These are phyloP conservation scores for Cetraspora pellucida DNA, from an alignment of 192 early-diverging fungal species.

Conservation along the genomic window DNA sequence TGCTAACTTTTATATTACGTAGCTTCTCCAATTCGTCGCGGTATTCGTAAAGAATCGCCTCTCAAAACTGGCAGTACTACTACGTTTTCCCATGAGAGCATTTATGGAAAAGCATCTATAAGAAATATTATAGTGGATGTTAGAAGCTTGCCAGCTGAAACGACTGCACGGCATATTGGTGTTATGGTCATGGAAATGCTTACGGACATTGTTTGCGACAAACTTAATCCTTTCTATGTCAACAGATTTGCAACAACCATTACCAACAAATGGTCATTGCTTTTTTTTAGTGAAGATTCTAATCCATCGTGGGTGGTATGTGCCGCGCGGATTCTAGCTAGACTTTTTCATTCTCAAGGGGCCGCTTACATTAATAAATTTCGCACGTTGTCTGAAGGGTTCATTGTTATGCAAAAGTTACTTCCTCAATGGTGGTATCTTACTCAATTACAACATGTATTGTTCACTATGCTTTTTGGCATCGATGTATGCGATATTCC, in stretches of 20 bases:
- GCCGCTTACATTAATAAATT: slow-evolving; percentile 53
- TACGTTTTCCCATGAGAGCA: background rate
- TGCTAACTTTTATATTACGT: background rate
- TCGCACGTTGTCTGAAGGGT: slow-evolving; percentile 54
- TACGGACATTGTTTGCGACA: slow-evolving; percentile 60
- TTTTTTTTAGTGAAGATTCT: slow-evolving; percentile 58
- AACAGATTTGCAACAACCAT: slow-evolving; percentile 58
- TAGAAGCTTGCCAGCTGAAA: slow-evolving; percentile 4
- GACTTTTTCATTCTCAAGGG: slow-evolving; percentile 52
- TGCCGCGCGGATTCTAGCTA: slow-evolving; percentile 54
- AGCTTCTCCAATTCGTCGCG: slow-evolving; percentile 36
- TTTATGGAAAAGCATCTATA: background rate
- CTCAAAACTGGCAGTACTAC: background rate
- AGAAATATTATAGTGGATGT: slow-evolving; percentile 24
- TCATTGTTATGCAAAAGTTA: slow-evolving; percentile 57
- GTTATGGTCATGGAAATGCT: slow-evolving; percentile 67
- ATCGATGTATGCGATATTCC: slow-evolving; percentile 57
- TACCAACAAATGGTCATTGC: slow-evolving; percentile 66
- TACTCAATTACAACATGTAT: slow-evolving; percentile 54
- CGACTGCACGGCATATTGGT: slow-evolving; percentile 29
- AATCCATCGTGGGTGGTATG: slow-evolving; percentile 60
- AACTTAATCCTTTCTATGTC: slow-evolving; percentile 46
- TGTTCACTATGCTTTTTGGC: slow-evolving; percentile 59
- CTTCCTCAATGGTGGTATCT: slow-evolving; percentile 62
- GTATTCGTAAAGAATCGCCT: slow-evolving; percentile 28